Base-by-base conservation (phyloP, 768 basidiomycete genomes). In the Suillus cothurnatus region DNA sequence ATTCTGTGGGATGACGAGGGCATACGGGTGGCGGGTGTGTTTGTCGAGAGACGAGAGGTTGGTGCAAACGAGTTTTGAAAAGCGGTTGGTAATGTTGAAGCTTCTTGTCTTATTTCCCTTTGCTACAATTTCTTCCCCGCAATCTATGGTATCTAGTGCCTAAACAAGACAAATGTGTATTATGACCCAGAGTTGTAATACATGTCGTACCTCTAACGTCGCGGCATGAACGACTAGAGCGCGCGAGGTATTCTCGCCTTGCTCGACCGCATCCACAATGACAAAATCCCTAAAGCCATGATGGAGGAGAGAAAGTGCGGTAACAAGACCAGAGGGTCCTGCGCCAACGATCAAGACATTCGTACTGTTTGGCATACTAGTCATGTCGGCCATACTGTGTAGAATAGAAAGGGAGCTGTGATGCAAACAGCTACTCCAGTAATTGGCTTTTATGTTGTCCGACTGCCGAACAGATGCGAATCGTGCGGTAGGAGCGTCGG, bases 151-250 rank as follows among this genome's bases (percentile, higher is more conserved):
- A 39, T 86, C 80, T 11, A 87, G 71, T 0, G 80, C 80, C 86
- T 86, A 41, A 58, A 26, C 0, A 3, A 39, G 66, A 68, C 9
- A 81, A 12, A 1, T 55, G 14, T 65, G 45, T 78, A 71, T 77
- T 17, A 53, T 74, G 70, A 31, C 81, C 74, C 11, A 64, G 41
- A 15, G 28, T 7, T 23, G 64, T 1, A 19, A 50, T 63, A 23
- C 23, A 49, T 12, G 19, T 26, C 72, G 53, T 66, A 82, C 85
- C 74, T 86, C 86, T 19, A 87, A 74, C 12, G 86, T 86, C 38
- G 83, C 80, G 39, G 86, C 81, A 67, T 87, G 85, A 34, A 86
- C 70, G 1, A 79, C 76, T 5, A 81, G 64, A 0, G 86, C 84
- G 23, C 85, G 80, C 12, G 85, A 84, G 9, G 72, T 71, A 57